These are phyloP conservation scores for Aspergillus japonicus DNA, from an alignment of 2,329 filamentous ascomycete species.

Conservation along the genomic window DNA sequence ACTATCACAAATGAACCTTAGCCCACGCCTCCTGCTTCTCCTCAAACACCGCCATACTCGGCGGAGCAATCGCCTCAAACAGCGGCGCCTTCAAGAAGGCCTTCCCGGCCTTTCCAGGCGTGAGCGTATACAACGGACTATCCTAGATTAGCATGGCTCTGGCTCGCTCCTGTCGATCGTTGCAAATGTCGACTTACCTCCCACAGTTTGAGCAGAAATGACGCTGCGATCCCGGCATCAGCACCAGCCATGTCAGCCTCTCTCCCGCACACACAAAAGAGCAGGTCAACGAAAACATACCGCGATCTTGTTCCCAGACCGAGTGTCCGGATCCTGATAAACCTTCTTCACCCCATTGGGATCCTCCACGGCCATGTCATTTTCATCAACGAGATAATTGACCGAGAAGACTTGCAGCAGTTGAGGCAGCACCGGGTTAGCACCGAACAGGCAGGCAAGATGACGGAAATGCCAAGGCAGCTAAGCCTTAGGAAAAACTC, in stretches of 20 bases:
- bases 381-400: constrained; percentile 23
- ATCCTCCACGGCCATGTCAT: constrained; percentile 22
- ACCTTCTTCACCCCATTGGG: constrained; percentile 9
- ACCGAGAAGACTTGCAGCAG: constrained; percentile 22
- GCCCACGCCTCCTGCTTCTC: constrained; percentile 14
- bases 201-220: constrained; percentile 26
- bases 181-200: constrained; percentile 13
- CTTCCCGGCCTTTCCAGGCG: constrained; percentile 13
- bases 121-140: not conserved
- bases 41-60: constrained; percentile 12
- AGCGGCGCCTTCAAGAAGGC: constrained; percentile 22
- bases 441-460: not conserved
- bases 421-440: not conserved
- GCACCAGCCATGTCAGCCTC: not conserved
- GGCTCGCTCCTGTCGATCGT: not conserved
- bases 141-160: not conserved
- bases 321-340: constrained; percentile 20
- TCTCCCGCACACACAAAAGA: not conserved
- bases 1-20: not conserved
- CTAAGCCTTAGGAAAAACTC: constrained; percentile 1
- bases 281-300: constrained; percentile 4
- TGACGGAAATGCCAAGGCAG: not conserved
- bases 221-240: constrained; percentile 14
- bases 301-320: constrained; percentile 14
- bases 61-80: constrained; percentile 18